Conservation (phyloP, 2,329 filamentous ascomycete species). For the Zopfia rhizophila region DNA sequence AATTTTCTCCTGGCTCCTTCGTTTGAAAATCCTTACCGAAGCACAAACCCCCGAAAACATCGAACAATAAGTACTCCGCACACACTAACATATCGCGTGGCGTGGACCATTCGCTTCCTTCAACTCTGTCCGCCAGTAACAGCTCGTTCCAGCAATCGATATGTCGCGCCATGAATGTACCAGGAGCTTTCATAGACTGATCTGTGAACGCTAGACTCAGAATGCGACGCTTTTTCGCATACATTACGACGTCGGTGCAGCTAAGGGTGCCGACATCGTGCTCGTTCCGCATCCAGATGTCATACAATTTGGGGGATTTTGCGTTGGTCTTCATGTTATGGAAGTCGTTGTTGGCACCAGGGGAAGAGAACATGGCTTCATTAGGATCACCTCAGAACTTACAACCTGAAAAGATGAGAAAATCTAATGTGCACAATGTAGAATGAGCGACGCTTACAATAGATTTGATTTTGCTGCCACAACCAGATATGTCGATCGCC, state of each 20-base stretch:
- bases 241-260: conserved; percentile 7
- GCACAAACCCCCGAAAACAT: conserved; percentile 56
- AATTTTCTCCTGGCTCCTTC: conserved; percentile 34
- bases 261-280: conserved; percentile 16
- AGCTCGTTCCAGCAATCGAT: conserved; percentile 28
- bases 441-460: conserved; percentile 13
- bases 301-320: conserved; percentile 23
- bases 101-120: too few relatives aligned
- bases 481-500: conserved; percentile 24
- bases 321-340: conserved; percentile 14
- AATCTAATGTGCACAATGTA: too few relatives aligned
- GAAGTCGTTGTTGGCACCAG: conserved; percentile 14
- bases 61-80: conserved; percentile 50
- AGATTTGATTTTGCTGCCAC: conserved; percentile 21
- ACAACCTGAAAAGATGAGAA: too few relatives aligned
- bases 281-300: conserved; percentile 16
- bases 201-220: conserved; percentile 28
- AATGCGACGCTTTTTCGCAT: conserved; percentile 20
- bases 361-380: conserved; percentile 12
- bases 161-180: conserved; percentile 17
- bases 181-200: conserved; percentile 17
- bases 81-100: too few relatives aligned
- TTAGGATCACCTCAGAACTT: conserved; percentile 19
- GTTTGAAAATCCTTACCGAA: conserved; percentile 48
- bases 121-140: too few relatives aligned